Evolutionary conservation across 2,329 filamentous ascomycete species (phyloP), one percentile per base, ranked within the genome.

Genomic region (Aspergillus ibericus): DNA sequence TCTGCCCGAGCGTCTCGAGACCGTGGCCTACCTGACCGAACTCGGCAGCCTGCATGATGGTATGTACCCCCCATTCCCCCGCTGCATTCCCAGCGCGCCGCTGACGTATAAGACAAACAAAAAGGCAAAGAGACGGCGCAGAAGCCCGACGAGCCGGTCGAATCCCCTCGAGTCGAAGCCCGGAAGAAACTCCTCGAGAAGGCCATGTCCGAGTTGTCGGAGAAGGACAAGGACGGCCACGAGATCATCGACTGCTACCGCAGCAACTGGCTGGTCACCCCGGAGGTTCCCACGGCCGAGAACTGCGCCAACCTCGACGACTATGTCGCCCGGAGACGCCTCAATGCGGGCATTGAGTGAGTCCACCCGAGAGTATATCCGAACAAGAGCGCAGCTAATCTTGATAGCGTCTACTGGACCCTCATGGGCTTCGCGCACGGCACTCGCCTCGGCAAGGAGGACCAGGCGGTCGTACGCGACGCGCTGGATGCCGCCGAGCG

Each of bases 241-340:
- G 59, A 60, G 29, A 60, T 60, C 52, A 60, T 60, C 40, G 59
- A 60, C 38, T 47, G 55, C 51, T 60, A 60, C 47, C 55, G 55
- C 8, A 60, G 55, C 34, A 60, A 53, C 36, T 60, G 59, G 59
- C 55, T 58, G n/a, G 55, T 58, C 8, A 55, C 59, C 1, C 55
- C 55, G 12, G 59, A 60, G 38, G 55, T 58, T 1, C 59, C 59
- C 1, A 60, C 59, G 2, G 55, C 59, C 12, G 59, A 60, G 15
- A 60, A 58, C 35, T 58, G 55, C 18, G 59, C 59, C 38, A 58
- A 60, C 40, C 55, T 60, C 18, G 59, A 59, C 18, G 59, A 60
- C 25, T 58, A 58, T 22, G 59, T 60, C 15, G 59, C 59, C 29
- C 56, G 55, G 38, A 47, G 59, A 16, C 59, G 59, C 15, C 47